phyloP scores from a whole-genome alignment of 306 rosid genomes.

The Lathyrus oleraceus region DNA sequence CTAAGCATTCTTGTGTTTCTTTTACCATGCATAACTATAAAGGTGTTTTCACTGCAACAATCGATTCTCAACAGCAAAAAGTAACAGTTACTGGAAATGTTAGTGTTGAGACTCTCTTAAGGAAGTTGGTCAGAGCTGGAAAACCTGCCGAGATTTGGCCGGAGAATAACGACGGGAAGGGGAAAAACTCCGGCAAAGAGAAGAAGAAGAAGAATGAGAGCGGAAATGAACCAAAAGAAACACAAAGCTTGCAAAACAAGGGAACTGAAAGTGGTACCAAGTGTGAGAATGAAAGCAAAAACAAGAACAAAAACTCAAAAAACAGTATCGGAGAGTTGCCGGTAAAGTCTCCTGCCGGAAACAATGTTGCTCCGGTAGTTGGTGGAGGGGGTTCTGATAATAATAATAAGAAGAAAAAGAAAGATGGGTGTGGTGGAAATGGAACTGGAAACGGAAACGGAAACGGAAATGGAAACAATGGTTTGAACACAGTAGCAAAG shows the following conservation, averaged over 20 bases:
- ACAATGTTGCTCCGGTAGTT: constrained; percentile 23
- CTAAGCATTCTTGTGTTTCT: not conserved
- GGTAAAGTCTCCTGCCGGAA: constrained; percentile 15
- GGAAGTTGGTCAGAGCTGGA: constrained; percentile 63
- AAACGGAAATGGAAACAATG: not conserved
- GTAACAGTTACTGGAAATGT: constrained; percentile 76
- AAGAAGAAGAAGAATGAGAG: constrained; percentile 44
- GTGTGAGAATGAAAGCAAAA: constrained; percentile 24
- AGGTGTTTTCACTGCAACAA: constrained; percentile 73
- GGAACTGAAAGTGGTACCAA: constrained; percentile 36
- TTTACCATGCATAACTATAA: constrained; percentile 36
- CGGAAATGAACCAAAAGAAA: constrained; percentile 36
- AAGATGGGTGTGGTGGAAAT: constrained; percentile 42
- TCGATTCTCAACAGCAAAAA: constrained; percentile 67
- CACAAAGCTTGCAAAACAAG: constrained; percentile 39
- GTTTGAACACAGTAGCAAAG: constrained; percentile 10
- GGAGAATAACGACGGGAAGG: constrained; percentile 47
- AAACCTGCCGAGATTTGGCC: constrained; percentile 82
- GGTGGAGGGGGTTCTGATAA: constrained; percentile 40
- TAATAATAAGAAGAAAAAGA: constrained; percentile 60
- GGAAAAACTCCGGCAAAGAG: constrained; percentile 38
- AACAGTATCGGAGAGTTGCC: constrained; percentile 26
- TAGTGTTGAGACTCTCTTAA: constrained; percentile 59
- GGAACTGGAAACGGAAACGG: constrained; percentile 25
- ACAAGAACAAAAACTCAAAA: constrained; percentile 29